Conservation (phyloP, 2,329 filamentous ascomycete genomes). For the Fusarium caatingaense region DNA sequence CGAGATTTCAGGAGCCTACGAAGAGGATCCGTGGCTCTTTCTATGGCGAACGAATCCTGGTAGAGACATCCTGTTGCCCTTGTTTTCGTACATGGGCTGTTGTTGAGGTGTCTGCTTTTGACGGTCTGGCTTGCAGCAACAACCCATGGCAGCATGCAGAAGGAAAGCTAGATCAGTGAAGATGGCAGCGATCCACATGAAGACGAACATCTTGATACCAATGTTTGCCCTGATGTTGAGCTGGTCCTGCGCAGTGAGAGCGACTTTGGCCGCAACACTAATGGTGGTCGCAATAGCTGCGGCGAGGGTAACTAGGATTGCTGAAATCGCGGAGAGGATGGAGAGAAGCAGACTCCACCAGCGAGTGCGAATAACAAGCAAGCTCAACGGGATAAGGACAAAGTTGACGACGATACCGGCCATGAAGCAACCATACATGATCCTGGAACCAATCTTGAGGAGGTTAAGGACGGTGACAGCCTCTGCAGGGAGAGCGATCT, state of each 20-base stretch:
- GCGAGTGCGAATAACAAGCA: slow-evolving; percentile 65
- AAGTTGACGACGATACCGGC: slow-evolving; percentile 76
- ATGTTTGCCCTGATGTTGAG: slow-evolving; percentile 81
- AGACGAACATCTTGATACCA: slow-evolving; percentile 80
- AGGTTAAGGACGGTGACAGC: slow-evolving; percentile 79
- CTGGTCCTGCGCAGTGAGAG: slow-evolving; percentile 75
- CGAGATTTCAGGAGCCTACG: background rate
- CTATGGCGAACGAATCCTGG: slow-evolving; percentile 48
- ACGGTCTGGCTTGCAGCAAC: slow-evolving; percentile 69
- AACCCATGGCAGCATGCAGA: slow-evolving; percentile 80
- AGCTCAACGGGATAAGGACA: slow-evolving; percentile 75
- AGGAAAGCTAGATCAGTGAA: slow-evolving; percentile 76
- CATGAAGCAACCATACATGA: slow-evolving; percentile 93
- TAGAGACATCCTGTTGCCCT: slow-evolving; percentile 35
- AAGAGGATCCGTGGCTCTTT: slow-evolving; percentile 37
- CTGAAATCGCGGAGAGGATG: slow-evolving; percentile 74
- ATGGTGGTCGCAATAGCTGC: slow-evolving; percentile 84
- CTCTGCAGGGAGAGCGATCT: slow-evolving; percentile 81
- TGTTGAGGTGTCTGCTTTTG: slow-evolving; percentile 4
- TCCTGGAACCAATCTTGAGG: slow-evolving; percentile 77
- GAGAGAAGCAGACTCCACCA: slow-evolving; percentile 76
- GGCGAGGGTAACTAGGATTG: slow-evolving; percentile 75
- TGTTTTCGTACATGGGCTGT: slow-evolving; percentile 37
- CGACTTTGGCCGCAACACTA: slow-evolving; percentile 82
- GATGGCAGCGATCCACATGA: slow-evolving; percentile 86